These are phyloP conservation scores for Barnettozyma pratensis DNA, from an alignment of 805 yeast genomes.

Conservation along the genomic window DNA sequence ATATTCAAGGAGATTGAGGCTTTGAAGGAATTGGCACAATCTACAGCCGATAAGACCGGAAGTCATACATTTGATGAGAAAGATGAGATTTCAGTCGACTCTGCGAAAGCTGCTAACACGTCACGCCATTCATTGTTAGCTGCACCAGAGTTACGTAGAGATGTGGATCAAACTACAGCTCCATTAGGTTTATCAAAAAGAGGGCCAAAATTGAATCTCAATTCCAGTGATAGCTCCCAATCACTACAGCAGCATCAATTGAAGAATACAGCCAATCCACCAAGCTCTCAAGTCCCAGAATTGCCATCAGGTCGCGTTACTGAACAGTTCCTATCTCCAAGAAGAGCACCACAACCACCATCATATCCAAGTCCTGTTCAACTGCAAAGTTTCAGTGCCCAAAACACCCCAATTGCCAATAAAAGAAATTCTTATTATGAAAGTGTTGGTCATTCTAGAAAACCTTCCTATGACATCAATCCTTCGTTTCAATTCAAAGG, in stretches of 20 bases:
- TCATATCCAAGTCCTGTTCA: constrained; percentile 36
- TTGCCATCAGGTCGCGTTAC: constrained; percentile 16
- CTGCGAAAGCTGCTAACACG: not conserved
- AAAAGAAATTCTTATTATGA: constrained; percentile 25
- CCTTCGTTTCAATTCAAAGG: constrained; percentile 6
- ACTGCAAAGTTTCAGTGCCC: constrained; percentile 4
- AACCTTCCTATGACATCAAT: constrained; percentile 23
- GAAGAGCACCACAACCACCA: constrained; percentile 72
- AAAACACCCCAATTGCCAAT: constrained; percentile 16
- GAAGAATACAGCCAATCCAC: constrained; percentile 8
- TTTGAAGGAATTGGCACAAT: constrained; percentile 30
- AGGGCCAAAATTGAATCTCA: not conserved
- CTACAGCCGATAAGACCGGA: not conserved
- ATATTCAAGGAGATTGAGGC: constrained; percentile 84
- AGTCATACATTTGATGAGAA: constrained; percentile 9
- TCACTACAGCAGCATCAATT: constrained; percentile 5
- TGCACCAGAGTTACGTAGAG: constrained; percentile 6
- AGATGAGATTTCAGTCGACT: constrained; percentile 10
- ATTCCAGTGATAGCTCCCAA: constrained; percentile 1
- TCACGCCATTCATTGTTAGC: constrained; percentile 7
- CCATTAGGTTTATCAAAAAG: constrained; percentile 24
- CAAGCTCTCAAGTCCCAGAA: constrained; percentile 19
- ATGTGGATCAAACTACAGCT: constrained; percentile 18
- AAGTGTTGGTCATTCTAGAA: constrained; percentile 21
- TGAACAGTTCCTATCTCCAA: constrained; percentile 53